Evolutionary conservation across 306 rosid species (phyloP), one percentile per base, ranked within the genome.

Genomic region (Cucurbita ficifolia): DNA sequence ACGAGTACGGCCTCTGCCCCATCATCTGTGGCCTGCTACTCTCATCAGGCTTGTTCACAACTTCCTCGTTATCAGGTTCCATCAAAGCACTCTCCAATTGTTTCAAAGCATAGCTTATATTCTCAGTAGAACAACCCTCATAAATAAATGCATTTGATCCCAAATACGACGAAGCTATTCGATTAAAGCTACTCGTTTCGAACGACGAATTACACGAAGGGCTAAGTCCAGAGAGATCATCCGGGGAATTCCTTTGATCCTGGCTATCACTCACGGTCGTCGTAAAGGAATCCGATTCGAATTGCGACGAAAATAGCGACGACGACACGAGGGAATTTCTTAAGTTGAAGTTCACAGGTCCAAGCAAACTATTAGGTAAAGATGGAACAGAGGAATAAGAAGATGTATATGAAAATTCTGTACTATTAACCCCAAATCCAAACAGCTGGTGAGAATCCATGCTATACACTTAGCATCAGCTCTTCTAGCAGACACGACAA

Each of bases 371-470:
- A 74, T 60, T 80, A 3, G 87, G 89, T 13, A 83, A 42, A 0
- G 96, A 83, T 64, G 94, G 87, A 81, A 83, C 74, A 9, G 88
- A 29, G 58, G 88, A 81, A 81, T 80, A 81, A 59, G 91, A 82
- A 57, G 89, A 42, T 76, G 86, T 76, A 83, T 76, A 85, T 29
- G 93, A 86, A 22, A 84, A 40, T 60, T 86, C 85, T 14, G 96
- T 80, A 79, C 82, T 76, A 70, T 84, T 78, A n/a, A 82, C 81
- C 52, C 85, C 77, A 69, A 74, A 85, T 68, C 86, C 76, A 76
- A 85, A 84, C 60, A 87, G 79, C 65, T 84, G 90, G 76, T 78
- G 93, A 0, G 90, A 93, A 77, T 90, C 98, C 98, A 94, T 90
- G 10, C 78, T 90, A 76, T 58, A 75, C 74, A 54, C 73, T 80